Evolutionary conservation across 805 yeast genomes (phyloP), one percentile per base, ranked within the genome.

Genomic region (Diddensiella santjacobensis): DNA sequence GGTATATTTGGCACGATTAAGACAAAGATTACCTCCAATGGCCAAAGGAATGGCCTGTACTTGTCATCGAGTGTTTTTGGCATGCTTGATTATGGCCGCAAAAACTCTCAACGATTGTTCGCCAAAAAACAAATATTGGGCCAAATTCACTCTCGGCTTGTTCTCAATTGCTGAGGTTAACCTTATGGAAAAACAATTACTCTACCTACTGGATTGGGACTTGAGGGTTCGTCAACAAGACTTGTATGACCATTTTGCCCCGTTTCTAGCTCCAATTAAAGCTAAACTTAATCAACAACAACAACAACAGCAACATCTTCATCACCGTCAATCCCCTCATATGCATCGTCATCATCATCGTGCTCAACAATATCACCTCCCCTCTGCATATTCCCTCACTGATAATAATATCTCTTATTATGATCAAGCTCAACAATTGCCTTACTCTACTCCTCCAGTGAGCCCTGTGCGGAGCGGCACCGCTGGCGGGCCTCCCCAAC

Each of bases 101-200:
- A 91, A 91, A 71, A 82, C 81, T 54, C 77, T 90, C 55, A 91
- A 91, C 68, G 99, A 91, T 71, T 85, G 96, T 2, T 83, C 95
- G 18, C 99, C 99, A 38, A 77, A 91, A 64, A 91, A 91, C 70
- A 90, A 85, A 69, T 97, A 93, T 71, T 91, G 99, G 99, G 83
- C 96, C 3, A 76, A 80, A 51, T 90, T 91, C 71, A 90, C 98
- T 2, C 83, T 84, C 63, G 97, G 97, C 0, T 73, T 93, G 38
- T 76, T 91, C 51, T 64, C 81, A 6, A 70, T 86, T 33, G 74
- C 74, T 19, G 98, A 91, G 61, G 88, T 93, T 46, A 93, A 91
- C 67, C 81, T 89, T 55, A 85, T 95, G 60, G 99, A 91, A 69
- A 76, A 90, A 56, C 98, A 91, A 69, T 72, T 93, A 59, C 79